Evolutionary conservation across 495 filamentous ascomycete genomes (phyloP), one percentile per base, ranked within the genome.

Genomic region (Oleoguttula mirabilis): DNA sequence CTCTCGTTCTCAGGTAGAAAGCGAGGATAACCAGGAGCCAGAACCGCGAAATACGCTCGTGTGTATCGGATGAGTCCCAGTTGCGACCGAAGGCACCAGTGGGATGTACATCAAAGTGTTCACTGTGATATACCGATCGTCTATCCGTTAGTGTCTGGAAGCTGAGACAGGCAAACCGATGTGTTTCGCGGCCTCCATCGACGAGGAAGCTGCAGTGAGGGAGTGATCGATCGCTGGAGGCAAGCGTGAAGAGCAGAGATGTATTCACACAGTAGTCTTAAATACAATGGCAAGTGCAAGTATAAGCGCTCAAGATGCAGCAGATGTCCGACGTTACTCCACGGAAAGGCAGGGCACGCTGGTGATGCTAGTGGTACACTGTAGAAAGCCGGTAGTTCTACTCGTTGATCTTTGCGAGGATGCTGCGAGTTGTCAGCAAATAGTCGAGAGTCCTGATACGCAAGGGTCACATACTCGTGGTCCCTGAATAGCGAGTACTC

Each of bases 401-500:
- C 54, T 68, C 65, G 54, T 66, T 68, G 57, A 68, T 65, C 60
- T 68, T 68, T 31, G 65, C 65, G 7, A 68, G 61, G 16, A 68
- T 67, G 39, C 40, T 30, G 39, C 7, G 10, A 17, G 16, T 28
- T 27, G 43, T 54, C 24, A 56, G 51, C 23, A 37, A 39, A 28
- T 12, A 5, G 3, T 20, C 12, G 27, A 30, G 27, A 8, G 14
- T 30, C 27, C 27, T 24, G 15, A 2, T 32, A 10, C 20, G 25
- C 27, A 40, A 33, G 32, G 7, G 30, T 40, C 43, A 76, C 83
- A 60, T 78, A 95, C 90, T 99, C 90, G 66, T 84, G 79, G 65
- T 99, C 90, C 53, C 88, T 72, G 79, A 92, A 99, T 43, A 99
- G 80, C 47, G 80, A 77, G 68, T 76, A 96, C 70, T 96, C 90